Evolutionary conservation across 2,329 filamentous ascomycete species (phyloP), one percentile per base, ranked within the genome.

Genomic region (Colletotrichum filicis): DNA sequence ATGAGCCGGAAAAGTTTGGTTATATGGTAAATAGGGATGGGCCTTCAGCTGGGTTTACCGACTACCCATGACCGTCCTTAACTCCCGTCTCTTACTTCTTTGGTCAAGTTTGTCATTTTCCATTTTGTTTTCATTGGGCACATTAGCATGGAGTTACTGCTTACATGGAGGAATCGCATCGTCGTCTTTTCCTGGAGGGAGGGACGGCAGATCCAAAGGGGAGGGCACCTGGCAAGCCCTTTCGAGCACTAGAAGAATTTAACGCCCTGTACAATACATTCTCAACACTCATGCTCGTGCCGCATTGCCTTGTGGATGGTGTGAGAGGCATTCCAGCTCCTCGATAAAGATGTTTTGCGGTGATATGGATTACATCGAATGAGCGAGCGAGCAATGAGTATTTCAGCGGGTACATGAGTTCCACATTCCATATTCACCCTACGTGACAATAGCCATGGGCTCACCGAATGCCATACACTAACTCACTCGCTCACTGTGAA

Each of bases 21-120:
- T 88, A 88, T 75, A 78, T 89, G 79, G 69, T 86, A 22, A 79
- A 85, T 73, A 80, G 87, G 71, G 83, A 87, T 73, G 86, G 86
- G 3, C 77, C 80, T 60, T 82, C 79, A 32, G 87, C 86, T 26
- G 87, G 87, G 1, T 89, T 89, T 71, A 78, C 66, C 12, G 87
- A 89, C 74, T 87, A 87, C 74, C 80, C 82, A 12, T 74, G 55
- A 74, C 46, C 56, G 24, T 14, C 24, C 14, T 9, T 11, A 5
- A 7, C 37, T 42, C 14, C 37, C 37, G 37, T 19, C 16, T 19
- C 37, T 42, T 19, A 24, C 9, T 42, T 22, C 22, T 56, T 35
- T 55, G 28, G 57, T 22, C 19, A 26, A 16, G 49, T 28, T 55
- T 6, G 8, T 5, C 56, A 22, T n/a, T 5, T 22, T 49, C 42